Conservation (phyloP, 108 stramenopile genomes). For the Conticribra guillardii region DNA sequence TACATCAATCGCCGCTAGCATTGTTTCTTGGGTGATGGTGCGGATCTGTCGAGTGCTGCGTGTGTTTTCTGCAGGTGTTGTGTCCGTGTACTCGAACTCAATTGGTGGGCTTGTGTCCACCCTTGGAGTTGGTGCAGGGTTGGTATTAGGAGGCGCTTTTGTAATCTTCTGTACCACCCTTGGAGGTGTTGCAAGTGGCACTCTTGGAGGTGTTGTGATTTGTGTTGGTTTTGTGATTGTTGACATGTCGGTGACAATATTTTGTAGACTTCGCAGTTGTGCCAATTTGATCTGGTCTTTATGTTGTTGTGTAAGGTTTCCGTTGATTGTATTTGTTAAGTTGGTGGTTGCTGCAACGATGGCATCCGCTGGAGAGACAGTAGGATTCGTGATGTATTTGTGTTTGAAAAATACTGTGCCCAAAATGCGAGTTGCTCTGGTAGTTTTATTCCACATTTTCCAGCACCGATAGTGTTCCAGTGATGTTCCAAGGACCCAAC, state of each 20-base stretch:
- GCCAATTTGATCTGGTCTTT: neutral
- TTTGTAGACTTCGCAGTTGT: neutral
- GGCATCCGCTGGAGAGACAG: neutral
- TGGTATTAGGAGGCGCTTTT: neutral
- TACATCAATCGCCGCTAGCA: too few relatives aligned
- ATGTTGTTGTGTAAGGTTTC: neutral
- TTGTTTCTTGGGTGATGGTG: neutral
- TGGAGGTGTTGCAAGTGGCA: neutral
- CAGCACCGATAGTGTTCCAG: slow-evolving; percentile 23
- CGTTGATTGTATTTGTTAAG: neutral
- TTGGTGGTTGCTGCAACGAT: neutral
- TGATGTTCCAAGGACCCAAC: slow-evolving; percentile 11
- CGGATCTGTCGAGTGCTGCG: neutral
- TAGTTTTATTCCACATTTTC: slow-evolving; percentile 2
- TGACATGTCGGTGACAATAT: too few relatives aligned
- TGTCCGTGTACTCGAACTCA: neutral
- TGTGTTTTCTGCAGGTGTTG: slow-evolving; percentile 5
- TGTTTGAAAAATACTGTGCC: too few relatives aligned
- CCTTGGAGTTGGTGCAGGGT: slow-evolving; percentile 5
- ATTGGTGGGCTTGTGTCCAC: neutral
- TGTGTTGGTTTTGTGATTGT: too few relatives aligned
- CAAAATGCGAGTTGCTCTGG: slow-evolving; percentile 2
- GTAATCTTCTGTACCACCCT: too few relatives aligned
- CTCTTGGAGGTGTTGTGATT: neutral
- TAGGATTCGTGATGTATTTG: neutral